Percentiles rank a stretch among this genome's conserved stretches.
Conservation (phyloP, 1,284 basidiomycete species). For the Schizophyllum amplum region DNA sequence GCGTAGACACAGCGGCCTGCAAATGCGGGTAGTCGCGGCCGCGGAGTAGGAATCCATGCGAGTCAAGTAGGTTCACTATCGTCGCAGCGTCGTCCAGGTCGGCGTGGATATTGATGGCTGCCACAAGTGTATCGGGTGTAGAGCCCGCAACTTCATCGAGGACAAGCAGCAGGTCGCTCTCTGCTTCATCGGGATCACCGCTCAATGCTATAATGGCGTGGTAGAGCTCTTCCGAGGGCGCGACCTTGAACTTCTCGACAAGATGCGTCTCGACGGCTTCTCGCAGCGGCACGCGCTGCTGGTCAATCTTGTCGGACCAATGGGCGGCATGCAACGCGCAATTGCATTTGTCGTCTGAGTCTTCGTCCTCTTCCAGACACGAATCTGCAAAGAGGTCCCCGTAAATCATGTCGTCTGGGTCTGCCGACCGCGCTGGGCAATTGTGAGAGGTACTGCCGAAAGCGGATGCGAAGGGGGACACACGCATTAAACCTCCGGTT, state of each 20-base stretch:
- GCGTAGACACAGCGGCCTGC: slow-evolving; percentile 34
- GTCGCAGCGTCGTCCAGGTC: slow-evolving; percentile 23
- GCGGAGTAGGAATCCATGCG: slow-evolving; percentile 46
- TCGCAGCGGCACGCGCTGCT: slow-evolving; percentile 32
- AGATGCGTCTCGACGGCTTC: slow-evolving; percentile 35
- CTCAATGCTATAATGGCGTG: slow-evolving; percentile 31
- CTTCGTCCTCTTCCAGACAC: slow-evolving; percentile 22
- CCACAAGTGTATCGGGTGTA: slow-evolving; percentile 42
- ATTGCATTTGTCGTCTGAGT: slow-evolving; percentile 20
- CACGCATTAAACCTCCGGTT: slow-evolving; percentile 31
- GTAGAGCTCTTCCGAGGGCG: slow-evolving; percentile 41
- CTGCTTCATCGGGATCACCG: slow-evolving; percentile 19
- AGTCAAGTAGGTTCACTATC: slow-evolving; percentile 34
- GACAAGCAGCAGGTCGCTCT: slow-evolving; percentile 20
- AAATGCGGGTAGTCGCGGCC: slow-evolving; percentile 40
- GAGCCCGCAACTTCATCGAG: slow-evolving; percentile 34
- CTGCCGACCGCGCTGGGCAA: too few species aligned
- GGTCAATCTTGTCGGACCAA: too few species aligned
- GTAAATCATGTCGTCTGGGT: slow-evolving; percentile 7
- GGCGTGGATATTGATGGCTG: slow-evolving; percentile 44
- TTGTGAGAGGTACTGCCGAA: too few species aligned
- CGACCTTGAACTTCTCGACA: slow-evolving; percentile 34
- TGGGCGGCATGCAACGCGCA: not conserved
- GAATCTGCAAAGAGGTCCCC: slow-evolving; percentile 9
- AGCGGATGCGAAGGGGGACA: not conserved